These are phyloP conservation scores for Artemisia annua DNA, from an alignment of 129 eudicot genomes.

Conservation along the genomic window DNA sequence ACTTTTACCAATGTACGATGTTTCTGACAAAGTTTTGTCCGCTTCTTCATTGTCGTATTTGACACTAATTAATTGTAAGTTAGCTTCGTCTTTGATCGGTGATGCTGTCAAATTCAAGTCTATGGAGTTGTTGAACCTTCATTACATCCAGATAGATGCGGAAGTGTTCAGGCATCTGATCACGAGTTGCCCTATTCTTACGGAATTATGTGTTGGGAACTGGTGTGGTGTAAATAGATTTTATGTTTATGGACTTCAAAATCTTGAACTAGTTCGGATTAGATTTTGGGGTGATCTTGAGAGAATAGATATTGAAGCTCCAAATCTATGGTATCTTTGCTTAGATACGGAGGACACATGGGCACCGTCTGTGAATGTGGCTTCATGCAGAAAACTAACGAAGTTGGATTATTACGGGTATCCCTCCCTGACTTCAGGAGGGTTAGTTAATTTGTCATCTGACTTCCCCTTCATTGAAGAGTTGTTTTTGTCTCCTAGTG, in stretches of 20 bases:
- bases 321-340: neutral
- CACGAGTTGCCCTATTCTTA: neutral
- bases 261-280: neutral
- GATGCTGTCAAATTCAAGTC: neutral
- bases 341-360: neutral
- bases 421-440: neutral
- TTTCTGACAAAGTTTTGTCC: neutral
- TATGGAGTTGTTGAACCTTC: neutral
- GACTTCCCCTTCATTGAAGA: neutral
- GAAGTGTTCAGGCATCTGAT: neutral
- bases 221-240: neutral
- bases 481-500: neutral
- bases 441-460: neutral
- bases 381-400: slow-evolving; percentile 4
- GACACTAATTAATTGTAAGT: neutral
- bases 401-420: neutral
- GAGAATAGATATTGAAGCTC: slow-evolving; percentile 9
- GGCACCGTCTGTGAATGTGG: neutral
- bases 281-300: neutral
- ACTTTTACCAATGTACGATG: neutral
- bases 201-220: neutral
- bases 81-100: neutral
- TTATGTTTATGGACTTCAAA: neutral
- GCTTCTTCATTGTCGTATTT: neutral
- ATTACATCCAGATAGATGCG: neutral